Conservation (phyloP, 805 yeast genomes). For the Schwanniomyces occidentalis region DNA sequence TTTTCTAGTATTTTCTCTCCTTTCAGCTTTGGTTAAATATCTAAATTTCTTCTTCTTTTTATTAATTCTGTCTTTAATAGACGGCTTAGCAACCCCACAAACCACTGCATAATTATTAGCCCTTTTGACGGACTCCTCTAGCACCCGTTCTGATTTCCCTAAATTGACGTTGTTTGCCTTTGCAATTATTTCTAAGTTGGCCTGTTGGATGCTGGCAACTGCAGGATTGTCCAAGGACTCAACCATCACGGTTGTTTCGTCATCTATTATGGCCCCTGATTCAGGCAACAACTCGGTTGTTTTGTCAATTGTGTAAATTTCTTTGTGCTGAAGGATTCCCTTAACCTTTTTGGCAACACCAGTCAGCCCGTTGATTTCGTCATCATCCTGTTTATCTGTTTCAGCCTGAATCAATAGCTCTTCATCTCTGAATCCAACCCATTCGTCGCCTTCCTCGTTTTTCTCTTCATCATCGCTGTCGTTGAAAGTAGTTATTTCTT, state of each 20-base stretch:
- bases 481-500: conserved; percentile 22
- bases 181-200: conserved; percentile 46
- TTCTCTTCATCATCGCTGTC: conserved; percentile 22
- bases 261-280: conserved; percentile 41
- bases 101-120: conserved; percentile 83
- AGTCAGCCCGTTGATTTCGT: no score
- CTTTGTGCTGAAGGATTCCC: conserved; percentile 49
- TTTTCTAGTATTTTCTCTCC: conserved; percentile 50
- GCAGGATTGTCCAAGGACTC: conserved; percentile 48
- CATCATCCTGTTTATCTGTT: conserved; percentile 13
- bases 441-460: conserved; percentile 21
- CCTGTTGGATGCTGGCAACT: conserved; percentile 29
- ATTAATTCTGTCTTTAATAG: conserved; percentile 25
- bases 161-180: conserved; percentile 72
- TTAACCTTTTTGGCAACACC: conserved; percentile 13
- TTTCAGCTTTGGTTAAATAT: conserved; percentile 78
- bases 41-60: conserved; percentile 79
- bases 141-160: conserved; percentile 62
- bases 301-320: conserved; percentile 32
- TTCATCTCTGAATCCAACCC: conserved; percentile 43
- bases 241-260: conserved; percentile 43
- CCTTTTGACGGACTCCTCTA: conserved; percentile 70
- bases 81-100: conserved; percentile 49
- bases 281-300: conserved; percentile 16
- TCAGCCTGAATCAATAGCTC: background rate